These are phyloP conservation scores for Fraxinus ornus DNA, from an alignment of 305 asterid species.

Conservation along the genomic window DNA sequence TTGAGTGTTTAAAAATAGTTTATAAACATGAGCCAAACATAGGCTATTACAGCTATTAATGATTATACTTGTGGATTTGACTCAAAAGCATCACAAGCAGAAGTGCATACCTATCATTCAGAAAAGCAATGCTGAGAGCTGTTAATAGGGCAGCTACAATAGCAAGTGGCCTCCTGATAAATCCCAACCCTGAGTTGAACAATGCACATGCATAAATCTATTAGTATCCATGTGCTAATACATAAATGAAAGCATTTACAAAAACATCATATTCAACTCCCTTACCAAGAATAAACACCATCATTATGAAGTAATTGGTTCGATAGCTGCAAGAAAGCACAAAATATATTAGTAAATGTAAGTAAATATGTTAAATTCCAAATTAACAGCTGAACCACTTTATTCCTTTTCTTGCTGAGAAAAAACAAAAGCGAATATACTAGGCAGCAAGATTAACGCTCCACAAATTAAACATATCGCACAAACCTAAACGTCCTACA, in stretches of 20 bases:
- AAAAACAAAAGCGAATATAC: neutral
- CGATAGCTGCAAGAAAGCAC: slow-evolving; percentile 64
- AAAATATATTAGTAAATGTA: slow-evolving; percentile 1
- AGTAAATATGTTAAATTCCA: neutral
- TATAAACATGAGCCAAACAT: neutral
- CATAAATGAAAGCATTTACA: neutral
- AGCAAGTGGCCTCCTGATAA: slow-evolving; percentile 79
- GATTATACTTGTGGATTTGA: neutral
- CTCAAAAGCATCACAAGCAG: neutral
- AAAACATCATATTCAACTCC: slow-evolving; percentile 18
- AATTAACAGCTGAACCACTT: neutral
- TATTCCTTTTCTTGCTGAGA: neutral
- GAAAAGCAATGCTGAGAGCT: slow-evolving; percentile 81
- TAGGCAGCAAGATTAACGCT: neutral
- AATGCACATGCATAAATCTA: slow-evolving; percentile 18
- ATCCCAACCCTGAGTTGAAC: slow-evolving; percentile 61
- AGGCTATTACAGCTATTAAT: neutral
- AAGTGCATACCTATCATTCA: slow-evolving; percentile 74
- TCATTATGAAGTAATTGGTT: slow-evolving; percentile 89
- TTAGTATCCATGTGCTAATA: neutral
- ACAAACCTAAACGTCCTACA: neutral
- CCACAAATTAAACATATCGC: neutral
- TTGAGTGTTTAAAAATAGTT: neutral
- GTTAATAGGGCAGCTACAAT: slow-evolving; percentile 83
- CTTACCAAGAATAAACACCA: slow-evolving; percentile 79